Evolutionary conservation across 2,329 filamentous ascomycete species (phyloP), one percentile per base, ranked within the genome.

Genomic region (Lachnellula subtilissima): DNA sequence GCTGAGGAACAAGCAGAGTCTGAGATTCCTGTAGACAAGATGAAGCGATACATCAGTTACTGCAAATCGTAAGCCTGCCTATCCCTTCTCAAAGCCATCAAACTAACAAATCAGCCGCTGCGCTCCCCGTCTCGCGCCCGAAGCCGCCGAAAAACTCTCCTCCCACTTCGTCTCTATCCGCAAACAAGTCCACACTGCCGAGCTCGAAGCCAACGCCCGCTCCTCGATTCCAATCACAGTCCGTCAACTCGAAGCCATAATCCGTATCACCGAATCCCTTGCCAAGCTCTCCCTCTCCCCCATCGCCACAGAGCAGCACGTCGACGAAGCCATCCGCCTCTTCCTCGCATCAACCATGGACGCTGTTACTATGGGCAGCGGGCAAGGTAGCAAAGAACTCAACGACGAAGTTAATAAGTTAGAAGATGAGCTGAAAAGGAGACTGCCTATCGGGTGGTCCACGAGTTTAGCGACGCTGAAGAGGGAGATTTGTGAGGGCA

Each of bases 271-370:
- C 2, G 94, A 99, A 72, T 91, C 94, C 0, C 83, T 99, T 2
- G 94, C 94, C 55, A 99, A 99, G 72, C 78, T 99, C 45, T 86
- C 88, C 0, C 82, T 99, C 8, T 90, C 88, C 0, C 87, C 92
- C 3, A 80, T 97, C 43, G 94, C 93, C 2, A 92, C 88, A 0
- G 93, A 97, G 72, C 80, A 84, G 48, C 94, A 99, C 69, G 94
- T 99, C 52, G 93, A 99, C 68, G 94, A 99, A 75, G 94, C 94
- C 2, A 99, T 99, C 67, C 87, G 94, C 0, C 82, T 99, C 15
- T 99, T 99, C 85, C 78, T 99, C 32, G 94, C 92, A 62, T 92
- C 87, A 3, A 99, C 94, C 55, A 97, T 99, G 94, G 93, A 99
- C 69, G 94, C 94, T 7, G 91, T 97, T 55, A 93, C 90, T 57